These are phyloP conservation scores for Cantharellus anzutake DNA, from an alignment of 768 basidiomycete species.

Conservation along the genomic window DNA sequence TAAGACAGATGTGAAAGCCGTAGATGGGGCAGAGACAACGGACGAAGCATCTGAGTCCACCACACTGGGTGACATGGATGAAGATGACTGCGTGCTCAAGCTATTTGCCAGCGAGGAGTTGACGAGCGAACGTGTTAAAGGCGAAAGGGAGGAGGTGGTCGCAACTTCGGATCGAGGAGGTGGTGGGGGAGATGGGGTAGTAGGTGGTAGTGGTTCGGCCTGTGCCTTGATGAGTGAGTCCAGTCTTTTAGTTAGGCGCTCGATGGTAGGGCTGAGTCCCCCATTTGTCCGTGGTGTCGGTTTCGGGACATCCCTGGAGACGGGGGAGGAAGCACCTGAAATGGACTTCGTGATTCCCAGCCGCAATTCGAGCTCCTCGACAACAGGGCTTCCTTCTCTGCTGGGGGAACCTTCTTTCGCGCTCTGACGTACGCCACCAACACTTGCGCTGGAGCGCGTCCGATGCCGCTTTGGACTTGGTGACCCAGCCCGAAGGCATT, in stretches of 20 bases:
- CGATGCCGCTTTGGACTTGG: conserved; percentile 11
- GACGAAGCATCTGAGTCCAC: neutral
- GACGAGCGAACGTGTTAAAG: neutral
- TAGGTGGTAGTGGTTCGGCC: neutral
- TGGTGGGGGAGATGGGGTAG: neutral
- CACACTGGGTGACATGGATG: neutral
- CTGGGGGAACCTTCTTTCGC: conserved; percentile 11
- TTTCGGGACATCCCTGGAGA: neutral
- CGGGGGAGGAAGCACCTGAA: no score
- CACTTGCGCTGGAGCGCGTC: neutral
- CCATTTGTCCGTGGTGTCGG: neutral
- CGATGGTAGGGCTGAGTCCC: neutral
- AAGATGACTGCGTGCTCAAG: neutral
- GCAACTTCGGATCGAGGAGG: neutral
- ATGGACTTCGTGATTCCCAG: conserved; percentile 24
- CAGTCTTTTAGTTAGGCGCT: neutral
- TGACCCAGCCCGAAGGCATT: conserved; percentile 36
- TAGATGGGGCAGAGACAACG: neutral
- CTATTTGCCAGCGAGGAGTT: neutral
- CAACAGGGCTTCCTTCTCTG: conserved; percentile 36
- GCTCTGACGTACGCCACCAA: neutral
- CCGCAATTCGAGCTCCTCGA: conserved; percentile 44
- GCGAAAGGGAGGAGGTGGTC: neutral
- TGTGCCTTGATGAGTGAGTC: neutral
- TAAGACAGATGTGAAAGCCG: neutral